Evolutionary conservation across 805 yeast species (phyloP).

Genomic region (Wickerhamomyces subpelliculosus): DNA sequence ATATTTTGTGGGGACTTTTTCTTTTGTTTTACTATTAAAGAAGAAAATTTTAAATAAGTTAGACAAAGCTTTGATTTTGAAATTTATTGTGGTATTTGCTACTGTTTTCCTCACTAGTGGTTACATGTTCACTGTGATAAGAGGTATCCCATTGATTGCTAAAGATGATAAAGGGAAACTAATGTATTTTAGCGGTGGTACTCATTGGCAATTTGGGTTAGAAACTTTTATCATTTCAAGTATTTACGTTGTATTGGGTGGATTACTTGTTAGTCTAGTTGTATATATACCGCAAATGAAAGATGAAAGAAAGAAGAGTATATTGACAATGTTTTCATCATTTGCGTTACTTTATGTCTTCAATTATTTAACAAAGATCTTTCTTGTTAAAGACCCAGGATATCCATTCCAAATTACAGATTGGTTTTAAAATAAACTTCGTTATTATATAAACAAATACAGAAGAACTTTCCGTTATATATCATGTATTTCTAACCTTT

Average conservation of each 20-base stretch:
- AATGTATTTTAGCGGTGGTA: slow-evolving; percentile 57
- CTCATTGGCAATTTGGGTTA: slow-evolving; percentile 62
- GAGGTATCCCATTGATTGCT: slow-evolving; percentile 57
- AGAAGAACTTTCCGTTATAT: too few relatives aligned
- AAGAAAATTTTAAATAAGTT: slow-evolving; percentile 34
- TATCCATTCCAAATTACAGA: slow-evolving; percentile 14
- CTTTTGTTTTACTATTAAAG: slow-evolving; percentile 39
- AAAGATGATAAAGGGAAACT: slow-evolving; percentile 42
- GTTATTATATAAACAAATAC: too few relatives aligned
- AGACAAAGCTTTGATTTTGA: slow-evolving; percentile 19
- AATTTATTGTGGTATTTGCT: slow-evolving; percentile 29
- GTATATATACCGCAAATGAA: slow-evolving; percentile 25
- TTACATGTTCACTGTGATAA: slow-evolving; percentile 53
- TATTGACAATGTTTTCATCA: slow-evolving; percentile 4
- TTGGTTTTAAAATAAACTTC: slow-evolving; percentile 19
- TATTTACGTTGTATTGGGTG: slow-evolving; percentile 42
- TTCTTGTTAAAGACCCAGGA: slow-evolving; percentile 13
- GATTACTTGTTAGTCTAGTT: slow-evolving; percentile 33
- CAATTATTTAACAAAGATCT: slow-evolving; percentile 14
- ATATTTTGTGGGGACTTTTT: slow-evolving; percentile 41
- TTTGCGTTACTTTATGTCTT: slow-evolving; percentile 14
- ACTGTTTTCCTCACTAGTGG: slow-evolving; percentile 51
- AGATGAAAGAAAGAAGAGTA: slow-evolving; percentile 6
- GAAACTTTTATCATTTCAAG: slow-evolving; percentile 50
- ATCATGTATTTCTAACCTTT: too few relatives aligned